phyloP scores from a whole-genome alignment of 2,329 filamentous ascomycete species.

The Paracoccidioides lutzii region DNA sequence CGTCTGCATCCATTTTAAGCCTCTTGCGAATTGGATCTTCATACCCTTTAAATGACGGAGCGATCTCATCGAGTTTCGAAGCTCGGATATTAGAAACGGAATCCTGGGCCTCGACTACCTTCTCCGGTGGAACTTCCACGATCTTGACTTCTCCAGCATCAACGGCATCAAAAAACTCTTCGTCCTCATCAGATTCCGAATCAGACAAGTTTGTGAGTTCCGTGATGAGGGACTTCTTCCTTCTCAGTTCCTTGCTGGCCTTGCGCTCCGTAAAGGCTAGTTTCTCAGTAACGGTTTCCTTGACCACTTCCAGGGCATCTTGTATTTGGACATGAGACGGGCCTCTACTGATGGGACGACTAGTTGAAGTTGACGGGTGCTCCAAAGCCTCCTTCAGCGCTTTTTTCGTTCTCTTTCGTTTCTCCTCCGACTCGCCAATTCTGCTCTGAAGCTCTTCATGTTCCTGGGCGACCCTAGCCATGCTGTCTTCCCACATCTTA shows the following conservation, averaged over 20 bases:
- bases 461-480: conserved; percentile 90
- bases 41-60: conserved; percentile 72
- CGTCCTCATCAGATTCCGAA: conserved; percentile 64
- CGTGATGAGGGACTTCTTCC: conserved; percentile 53
- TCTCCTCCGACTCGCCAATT: conserved; percentile 80
- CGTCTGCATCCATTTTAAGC: conserved; percentile 80
- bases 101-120: conserved; percentile 35
- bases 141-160: conserved; percentile 67
- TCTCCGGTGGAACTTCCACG: conserved; percentile 37
- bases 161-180: conserved; percentile 95
- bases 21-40: conserved; percentile 71
- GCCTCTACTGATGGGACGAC: conserved; percentile 22
- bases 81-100: conserved; percentile 32
- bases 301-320: conserved; percentile 24
- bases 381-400: conserved; percentile 77
- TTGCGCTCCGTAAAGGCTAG: conserved; percentile 8
- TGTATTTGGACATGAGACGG: conserved; percentile 21
- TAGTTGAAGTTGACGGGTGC: conserved; percentile 33
- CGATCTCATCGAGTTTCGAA: conserved; percentile 50
- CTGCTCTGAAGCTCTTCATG: conserved; percentile 82
- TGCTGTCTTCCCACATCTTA: conserved; percentile 97
- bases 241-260: conserved; percentile 18
- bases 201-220: conserved; percentile 62
- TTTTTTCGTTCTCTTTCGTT: conserved; percentile 77
- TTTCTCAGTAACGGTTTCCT: conserved; percentile 27